Evolutionary conservation across 495 filamentous ascomycete species (phyloP).

Genomic region (Coniosporium apollinis): DNA sequence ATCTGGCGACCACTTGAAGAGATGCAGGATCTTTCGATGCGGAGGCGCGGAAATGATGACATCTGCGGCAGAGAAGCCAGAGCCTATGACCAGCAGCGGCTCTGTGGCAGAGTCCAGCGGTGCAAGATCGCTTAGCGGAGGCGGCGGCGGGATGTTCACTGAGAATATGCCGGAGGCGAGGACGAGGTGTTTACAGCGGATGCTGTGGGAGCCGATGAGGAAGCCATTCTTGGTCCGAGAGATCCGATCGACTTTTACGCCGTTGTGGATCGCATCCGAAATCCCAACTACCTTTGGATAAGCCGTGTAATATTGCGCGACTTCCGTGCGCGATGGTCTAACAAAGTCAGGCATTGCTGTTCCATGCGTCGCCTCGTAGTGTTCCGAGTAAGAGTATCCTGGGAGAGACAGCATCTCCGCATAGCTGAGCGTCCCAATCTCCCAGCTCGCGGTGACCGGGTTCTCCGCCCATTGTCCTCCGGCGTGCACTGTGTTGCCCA

Average conservation of each 20-base stretch:
- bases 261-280: constrained; percentile 31
- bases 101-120: background rate
- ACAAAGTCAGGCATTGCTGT: constrained; percentile 34
- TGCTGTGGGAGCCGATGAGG: constrained; percentile 32
- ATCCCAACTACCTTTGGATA: constrained; percentile 42
- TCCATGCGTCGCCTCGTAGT: constrained; percentile 28
- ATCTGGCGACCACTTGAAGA: constrained; percentile 45
- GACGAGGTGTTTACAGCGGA: constrained; percentile 43
- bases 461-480: constrained; percentile 53
- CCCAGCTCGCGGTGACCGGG: constrained; percentile 34
- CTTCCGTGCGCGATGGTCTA: constrained; percentile 40
- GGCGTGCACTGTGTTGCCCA: constrained; percentile 35
- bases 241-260: constrained; percentile 27
- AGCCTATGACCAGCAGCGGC: constrained; percentile 38
- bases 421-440: constrained; percentile 34
- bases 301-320: constrained; percentile 38
- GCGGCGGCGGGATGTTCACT: constrained; percentile 34
- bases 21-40: constrained; percentile 39
- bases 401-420: constrained; percentile 49
- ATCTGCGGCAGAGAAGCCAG: constrained; percentile 50
- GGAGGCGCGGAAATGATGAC: constrained; percentile 38
- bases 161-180: constrained; percentile 50
- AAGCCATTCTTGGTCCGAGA: constrained; percentile 34
- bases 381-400: constrained; percentile 41
- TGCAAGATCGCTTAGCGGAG: constrained; percentile 20